phyloP scores from a whole-genome alignment of 2,329 filamentous ascomycete species.

The Aspergillus calidoustus region DNA sequence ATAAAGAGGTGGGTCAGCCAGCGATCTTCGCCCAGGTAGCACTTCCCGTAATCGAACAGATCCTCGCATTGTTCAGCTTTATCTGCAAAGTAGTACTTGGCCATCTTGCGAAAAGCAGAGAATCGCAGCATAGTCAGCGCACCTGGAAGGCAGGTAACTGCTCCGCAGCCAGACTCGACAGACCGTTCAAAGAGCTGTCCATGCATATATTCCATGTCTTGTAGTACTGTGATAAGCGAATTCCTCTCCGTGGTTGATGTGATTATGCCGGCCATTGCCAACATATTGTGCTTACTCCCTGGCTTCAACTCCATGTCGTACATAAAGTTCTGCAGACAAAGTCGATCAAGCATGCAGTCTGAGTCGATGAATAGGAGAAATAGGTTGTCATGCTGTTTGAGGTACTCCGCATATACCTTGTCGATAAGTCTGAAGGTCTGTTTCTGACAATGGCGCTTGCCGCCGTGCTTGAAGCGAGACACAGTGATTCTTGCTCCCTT shows the following conservation, averaged over 20 bases:
- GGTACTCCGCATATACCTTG: constrained; percentile 84
- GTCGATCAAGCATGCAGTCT: constrained; percentile 88
- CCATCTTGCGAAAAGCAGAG: constrained; percentile 94
- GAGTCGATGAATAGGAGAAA: constrained; percentile 98
- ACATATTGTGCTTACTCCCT: constrained; percentile 87
- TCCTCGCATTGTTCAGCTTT: constrained; percentile 95
- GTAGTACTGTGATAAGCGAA: constrained; percentile 85
- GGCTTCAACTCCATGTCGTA: constrained; percentile 98
- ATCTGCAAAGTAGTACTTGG: constrained; percentile 97
- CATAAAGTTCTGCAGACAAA: constrained; percentile 96
- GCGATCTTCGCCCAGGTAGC: constrained; percentile 90
- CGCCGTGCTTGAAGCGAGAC: constrained; percentile 89
- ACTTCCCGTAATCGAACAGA: constrained; percentile 95
- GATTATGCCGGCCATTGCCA: constrained; percentile 97
- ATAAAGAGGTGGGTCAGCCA: constrained; percentile 99
- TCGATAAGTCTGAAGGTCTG: constrained; percentile 91
- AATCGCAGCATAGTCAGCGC: constrained; percentile 95
- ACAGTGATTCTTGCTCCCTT: constrained; percentile 82
- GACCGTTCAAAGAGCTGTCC: constrained; percentile 95
- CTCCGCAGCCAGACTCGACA: constrained; percentile 90
- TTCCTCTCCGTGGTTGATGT: constrained; percentile 90
- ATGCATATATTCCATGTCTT: constrained; percentile 98
- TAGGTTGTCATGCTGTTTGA: constrained; percentile 85
- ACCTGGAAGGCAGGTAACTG: constrained; percentile 92
- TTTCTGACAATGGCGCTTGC: constrained; percentile 93